phyloP scores from a whole-genome alignment of 1,284 basidiomycete species.

The Sporisorium iseilematis-ciliati region DNA sequence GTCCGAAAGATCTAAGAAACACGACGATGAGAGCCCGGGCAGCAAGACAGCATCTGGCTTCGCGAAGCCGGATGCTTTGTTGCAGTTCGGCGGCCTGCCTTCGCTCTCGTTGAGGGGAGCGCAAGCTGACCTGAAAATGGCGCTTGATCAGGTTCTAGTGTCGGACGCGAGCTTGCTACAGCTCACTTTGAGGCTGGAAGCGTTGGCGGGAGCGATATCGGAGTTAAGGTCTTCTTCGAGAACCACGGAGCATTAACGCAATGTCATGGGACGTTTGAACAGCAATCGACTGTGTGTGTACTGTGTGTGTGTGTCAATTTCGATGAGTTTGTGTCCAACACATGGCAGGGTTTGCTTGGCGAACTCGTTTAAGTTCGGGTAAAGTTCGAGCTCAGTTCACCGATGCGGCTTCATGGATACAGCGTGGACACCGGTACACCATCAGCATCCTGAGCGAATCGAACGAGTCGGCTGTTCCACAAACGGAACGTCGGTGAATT shows the following conservation, averaged over 20 bases:
- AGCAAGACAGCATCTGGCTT: not conserved
- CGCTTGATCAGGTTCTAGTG: conserved; percentile 20
- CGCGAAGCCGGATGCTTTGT: conserved; percentile 29
- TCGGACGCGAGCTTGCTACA: conserved; percentile 11
- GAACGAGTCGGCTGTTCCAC: too few species aligned
- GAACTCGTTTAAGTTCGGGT: too few species aligned
- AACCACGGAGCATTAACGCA: not conserved
- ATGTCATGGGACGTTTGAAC: too few species aligned
- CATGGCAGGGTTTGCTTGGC: too few species aligned
- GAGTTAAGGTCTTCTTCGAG: conserved; percentile 6
- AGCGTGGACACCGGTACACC: too few species aligned
- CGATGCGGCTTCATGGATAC: too few species aligned
- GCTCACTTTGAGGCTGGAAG: conserved; percentile 15
- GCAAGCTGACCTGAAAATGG: conserved; percentile 37
- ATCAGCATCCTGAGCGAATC: too few species aligned
- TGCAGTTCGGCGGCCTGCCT: conserved; percentile 54
- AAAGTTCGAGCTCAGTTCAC: too few species aligned
- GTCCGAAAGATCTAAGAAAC: not conserved
- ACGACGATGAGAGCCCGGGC: not conserved
- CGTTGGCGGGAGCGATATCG: conserved; percentile 10
- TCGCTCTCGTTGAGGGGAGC: conserved; percentile 37
- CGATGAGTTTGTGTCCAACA: too few species aligned
- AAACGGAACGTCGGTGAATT: too few species aligned
- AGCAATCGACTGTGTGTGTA: too few species aligned
- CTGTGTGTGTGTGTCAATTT: too few species aligned